phyloP scores from a whole-genome alignment of 2,329 filamentous ascomycete genomes.

The Metarhizium sp. region DNA sequence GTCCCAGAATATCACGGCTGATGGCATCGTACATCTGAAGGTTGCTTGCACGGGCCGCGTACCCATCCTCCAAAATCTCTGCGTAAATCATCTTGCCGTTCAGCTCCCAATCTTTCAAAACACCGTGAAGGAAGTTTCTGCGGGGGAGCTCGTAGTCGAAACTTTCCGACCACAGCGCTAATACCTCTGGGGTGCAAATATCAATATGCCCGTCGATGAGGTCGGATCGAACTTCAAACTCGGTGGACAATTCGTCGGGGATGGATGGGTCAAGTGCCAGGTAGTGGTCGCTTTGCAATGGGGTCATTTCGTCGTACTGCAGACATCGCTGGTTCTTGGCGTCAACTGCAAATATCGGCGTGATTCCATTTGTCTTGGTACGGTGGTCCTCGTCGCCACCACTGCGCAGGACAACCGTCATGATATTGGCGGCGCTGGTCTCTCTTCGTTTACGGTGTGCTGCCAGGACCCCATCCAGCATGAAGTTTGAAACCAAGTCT shows the following conservation, averaged over 20 bases:
- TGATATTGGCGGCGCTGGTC: constrained; percentile 87
- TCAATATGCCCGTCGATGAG: constrained; percentile 92
- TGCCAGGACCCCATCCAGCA: constrained; percentile 68
- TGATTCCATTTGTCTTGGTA: constrained; percentile 65
- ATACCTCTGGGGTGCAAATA: constrained; percentile 92
- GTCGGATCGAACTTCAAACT: constrained; percentile 78
- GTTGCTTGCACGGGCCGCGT: constrained; percentile 78
- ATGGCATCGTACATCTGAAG: constrained; percentile 85
- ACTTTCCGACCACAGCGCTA: constrained; percentile 93
- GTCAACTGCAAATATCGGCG: constrained; percentile 81
- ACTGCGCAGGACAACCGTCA: constrained; percentile 87
- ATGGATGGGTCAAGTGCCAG: constrained; percentile 70
- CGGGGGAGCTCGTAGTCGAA: constrained; percentile 92
- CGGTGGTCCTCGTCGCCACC: constrained; percentile 61
- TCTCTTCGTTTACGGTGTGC: constrained; percentile 72
- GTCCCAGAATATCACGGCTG: constrained; percentile 72
- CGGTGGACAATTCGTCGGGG: constrained; percentile 56
- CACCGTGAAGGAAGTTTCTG: constrained; percentile 81
- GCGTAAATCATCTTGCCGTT: constrained; percentile 97
- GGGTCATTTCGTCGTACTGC: constrained; percentile 87
- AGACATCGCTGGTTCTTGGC: constrained; percentile 70
- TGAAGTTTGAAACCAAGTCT: constrained; percentile 82
- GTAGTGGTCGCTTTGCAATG: constrained; percentile 53
- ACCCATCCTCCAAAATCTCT: constrained; percentile 73
- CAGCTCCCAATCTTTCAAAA: constrained; percentile 92